Percentiles rank a stretch among this genome's conserved stretches.
Evolutionary conservation across 352 stramenopile genomes (phyloP).

Genomic region (Pythium brachiatum): DNA sequence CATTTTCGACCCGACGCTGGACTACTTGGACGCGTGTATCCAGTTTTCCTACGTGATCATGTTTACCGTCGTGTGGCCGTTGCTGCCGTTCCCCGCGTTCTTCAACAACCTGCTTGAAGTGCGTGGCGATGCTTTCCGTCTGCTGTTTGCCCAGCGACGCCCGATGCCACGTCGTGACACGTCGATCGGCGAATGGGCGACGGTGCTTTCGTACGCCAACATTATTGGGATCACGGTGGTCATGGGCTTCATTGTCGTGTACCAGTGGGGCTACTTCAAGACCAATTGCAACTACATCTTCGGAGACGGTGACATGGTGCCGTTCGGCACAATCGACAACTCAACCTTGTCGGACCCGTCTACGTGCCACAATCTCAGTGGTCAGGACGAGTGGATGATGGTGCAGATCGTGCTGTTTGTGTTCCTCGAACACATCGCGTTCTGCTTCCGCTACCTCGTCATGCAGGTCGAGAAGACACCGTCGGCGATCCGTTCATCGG

Average conservation of each 20-base stretch:
- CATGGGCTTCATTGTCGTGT: conserved; percentile 77
- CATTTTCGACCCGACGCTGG: conserved; percentile 79
- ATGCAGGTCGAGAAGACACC: conserved; percentile 76
- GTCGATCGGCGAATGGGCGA: conserved; percentile 82
- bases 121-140: conserved; percentile 75
- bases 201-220: conserved; percentile 82
- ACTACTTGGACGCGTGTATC: conserved; percentile 87
- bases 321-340: conserved; percentile 57
- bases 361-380: conserved; percentile 45
- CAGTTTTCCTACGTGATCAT: conserved; percentile 91
- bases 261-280: conserved; percentile 81
- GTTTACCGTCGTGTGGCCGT: conserved; percentile 89
- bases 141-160: conserved; percentile 75
- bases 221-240: conserved; percentile 84
- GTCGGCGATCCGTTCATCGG: conserved; percentile 65
- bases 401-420: conserved; percentile 82
- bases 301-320: conserved; percentile 63
- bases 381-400: conserved; percentile 55
- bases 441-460: conserved; percentile 84
- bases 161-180: conserved; percentile 82
- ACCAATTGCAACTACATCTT: conserved; percentile 79
- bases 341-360: conserved; percentile 31
- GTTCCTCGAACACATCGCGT: conserved; percentile 75
- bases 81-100: conserved; percentile 83
- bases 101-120: conserved; percentile 88